These are phyloP conservation scores for Cercophora sp. DNA, from an alignment of 495 filamentous ascomycete species.

Conservation along the genomic window DNA sequence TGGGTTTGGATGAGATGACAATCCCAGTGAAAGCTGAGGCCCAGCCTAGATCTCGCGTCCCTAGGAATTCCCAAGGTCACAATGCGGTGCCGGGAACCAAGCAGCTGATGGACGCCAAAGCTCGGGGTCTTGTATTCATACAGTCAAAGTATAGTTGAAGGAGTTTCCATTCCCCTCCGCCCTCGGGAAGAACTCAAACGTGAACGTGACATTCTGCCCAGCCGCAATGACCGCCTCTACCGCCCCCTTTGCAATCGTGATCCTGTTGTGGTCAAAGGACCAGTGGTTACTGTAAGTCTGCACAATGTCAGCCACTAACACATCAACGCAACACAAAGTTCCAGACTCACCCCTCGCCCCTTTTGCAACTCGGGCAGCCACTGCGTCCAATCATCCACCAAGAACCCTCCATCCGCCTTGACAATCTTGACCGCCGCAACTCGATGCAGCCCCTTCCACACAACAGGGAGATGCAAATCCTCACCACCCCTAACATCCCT, in stretches of 20 bases:
- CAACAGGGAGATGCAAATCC: slow-evolving; percentile 49
- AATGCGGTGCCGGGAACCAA: too few relatives aligned
- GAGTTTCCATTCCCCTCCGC: slow-evolving; percentile 34
- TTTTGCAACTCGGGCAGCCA: slow-evolving; percentile 54
- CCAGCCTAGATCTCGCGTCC: too few relatives aligned
- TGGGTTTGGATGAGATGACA: too few relatives aligned
- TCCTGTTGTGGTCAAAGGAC: slow-evolving; percentile 43
- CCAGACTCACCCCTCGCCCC: slow-evolving; percentile 29
- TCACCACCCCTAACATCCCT: slow-evolving; percentile 40
- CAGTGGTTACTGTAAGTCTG: slow-evolving; percentile 49
- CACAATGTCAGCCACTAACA: not conserved
- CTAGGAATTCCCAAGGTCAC: too few relatives aligned
- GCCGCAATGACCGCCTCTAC: slow-evolving; percentile 45
- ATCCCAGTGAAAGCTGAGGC: too few relatives aligned
- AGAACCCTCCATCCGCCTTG: slow-evolving; percentile 41
- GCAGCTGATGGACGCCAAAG: too few relatives aligned
- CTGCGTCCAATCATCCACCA: slow-evolving; percentile 57
- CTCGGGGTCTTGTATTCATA: too few relatives aligned
- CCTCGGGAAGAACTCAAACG: slow-evolving; percentile 51
- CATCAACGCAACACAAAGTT: too few relatives aligned
- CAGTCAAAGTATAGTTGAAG: slow-evolving; percentile 45
- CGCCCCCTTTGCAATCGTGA: slow-evolving; percentile 42
- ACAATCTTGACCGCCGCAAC: slow-evolving; percentile 54
- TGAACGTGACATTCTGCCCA: slow-evolving; percentile 44
- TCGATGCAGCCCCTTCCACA: slow-evolving; percentile 45